These are phyloP conservation scores for Diaporthe eres DNA, from an alignment of 2,329 filamentous ascomycete genomes.

Conservation along the genomic window DNA sequence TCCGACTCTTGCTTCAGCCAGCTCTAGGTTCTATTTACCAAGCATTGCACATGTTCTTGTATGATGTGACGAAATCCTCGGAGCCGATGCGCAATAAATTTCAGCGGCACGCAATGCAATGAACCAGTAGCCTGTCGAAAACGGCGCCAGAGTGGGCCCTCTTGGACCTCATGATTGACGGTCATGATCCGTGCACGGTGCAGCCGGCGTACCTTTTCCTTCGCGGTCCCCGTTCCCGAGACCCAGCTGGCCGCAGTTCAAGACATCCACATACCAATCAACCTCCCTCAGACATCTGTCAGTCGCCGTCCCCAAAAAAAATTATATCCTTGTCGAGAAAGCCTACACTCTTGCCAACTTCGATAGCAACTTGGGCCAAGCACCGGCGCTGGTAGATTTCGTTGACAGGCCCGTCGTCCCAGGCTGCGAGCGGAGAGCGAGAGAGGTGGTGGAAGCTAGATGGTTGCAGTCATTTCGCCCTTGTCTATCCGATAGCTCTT, in stretches of 20 bases:
- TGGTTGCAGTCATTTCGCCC: constrained; percentile 36
- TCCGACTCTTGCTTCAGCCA: not conserved
- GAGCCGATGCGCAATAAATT: constrained; percentile 7
- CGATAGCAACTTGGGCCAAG: not conserved
- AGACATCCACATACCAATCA: constrained; percentile 32
- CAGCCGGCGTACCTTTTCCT: constrained; percentile 26
- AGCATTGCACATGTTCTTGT: not conserved
- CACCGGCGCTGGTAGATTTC: not conserved
- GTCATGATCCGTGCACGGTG: constrained; percentile 31
- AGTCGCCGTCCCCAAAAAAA: constrained; percentile 1
- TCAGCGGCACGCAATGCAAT: constrained; percentile 3
- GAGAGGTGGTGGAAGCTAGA: constrained; percentile 37
- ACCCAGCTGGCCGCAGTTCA: constrained; percentile 27
- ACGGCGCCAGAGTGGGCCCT: constrained; percentile 30
- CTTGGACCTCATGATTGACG: constrained; percentile 12
- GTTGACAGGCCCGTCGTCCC: constrained; percentile 1
- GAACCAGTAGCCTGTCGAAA: constrained; percentile 8
- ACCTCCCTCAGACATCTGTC: constrained; percentile 19
- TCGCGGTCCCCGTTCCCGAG: not conserved
- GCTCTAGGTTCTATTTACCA: not conserved
- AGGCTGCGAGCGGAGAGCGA: not conserved
- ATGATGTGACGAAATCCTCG: not conserved
- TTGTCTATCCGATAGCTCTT: constrained; percentile 14
- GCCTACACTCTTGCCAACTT: not conserved
- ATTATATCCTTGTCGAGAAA: not conserved